Base-by-base conservation (phyloP, 495 filamentous ascomycete species). In the Hypoxylon fuscum region DNA sequence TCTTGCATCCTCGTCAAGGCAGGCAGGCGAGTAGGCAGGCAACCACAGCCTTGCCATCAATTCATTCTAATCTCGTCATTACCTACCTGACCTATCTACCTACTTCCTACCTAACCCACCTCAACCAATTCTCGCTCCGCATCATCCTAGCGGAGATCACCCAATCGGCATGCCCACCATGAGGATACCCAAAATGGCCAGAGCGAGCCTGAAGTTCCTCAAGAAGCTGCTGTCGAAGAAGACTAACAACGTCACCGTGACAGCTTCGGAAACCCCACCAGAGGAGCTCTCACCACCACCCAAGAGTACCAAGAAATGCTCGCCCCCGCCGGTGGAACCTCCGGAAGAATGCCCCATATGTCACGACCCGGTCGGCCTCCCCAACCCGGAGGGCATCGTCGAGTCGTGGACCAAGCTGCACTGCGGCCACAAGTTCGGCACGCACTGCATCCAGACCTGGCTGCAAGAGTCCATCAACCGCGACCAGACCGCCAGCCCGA, bases 371-470 rank as follows among this genome's bases (percentile, higher is more conserved):
- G 66, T 80, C 46, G 76, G 76, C 32, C 14, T 55, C 14, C 47
- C 47, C 10, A 75, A 64, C 31, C 67, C 72, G 3, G 76, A 78
- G 44, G 76, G 76, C 54, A 64, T 74, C 47, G 34, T 66, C 15
- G 78, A 81, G 62, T 42, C 62, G 10, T 80, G 77, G 77, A 74
- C 74, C 34, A 41, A 59, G n/a, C 62, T 81, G 10, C 73, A 77
- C 20, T 81, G 78, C 61, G 74, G 76, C 4, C 78, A 81, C 52
- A 57, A 64, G 29, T 81, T 81, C 56, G 78, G 78, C 37, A 72
- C 72, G 40, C 58, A 73, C 37, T 81, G 78, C 73, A 79, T 81
- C 62, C 79, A 79, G 41, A 71, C 68, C 31, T 80, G 79, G 65
- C 68, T 81, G 5, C 55, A 67, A 25, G 69, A 72, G 25, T 59